Conservation (phyloP, 2,329 filamentous ascomycete genomes). For the Cryphonectria radicalis region DNA sequence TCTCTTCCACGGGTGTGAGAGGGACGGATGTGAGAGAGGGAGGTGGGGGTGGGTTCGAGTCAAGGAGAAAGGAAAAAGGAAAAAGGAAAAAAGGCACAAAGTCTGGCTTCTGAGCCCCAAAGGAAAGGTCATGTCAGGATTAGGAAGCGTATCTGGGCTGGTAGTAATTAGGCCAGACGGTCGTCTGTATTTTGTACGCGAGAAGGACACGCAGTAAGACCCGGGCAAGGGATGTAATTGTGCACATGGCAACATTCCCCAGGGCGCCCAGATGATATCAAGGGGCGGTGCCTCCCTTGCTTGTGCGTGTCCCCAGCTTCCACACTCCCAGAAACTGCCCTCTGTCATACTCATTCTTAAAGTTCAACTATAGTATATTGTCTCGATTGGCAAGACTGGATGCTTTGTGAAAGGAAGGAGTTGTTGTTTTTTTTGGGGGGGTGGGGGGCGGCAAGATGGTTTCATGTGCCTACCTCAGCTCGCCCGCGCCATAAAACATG, state of each 20-base stretch:
- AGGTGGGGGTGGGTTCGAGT: too few species aligned
- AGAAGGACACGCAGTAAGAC: neutral
- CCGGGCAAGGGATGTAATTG: neutral
- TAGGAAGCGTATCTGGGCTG: neutral
- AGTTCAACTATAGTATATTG: neutral
- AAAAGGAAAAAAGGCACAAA: too few species aligned
- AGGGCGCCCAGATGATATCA: neutral
- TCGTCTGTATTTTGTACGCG: neutral
- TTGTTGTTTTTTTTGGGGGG: too few species aligned
- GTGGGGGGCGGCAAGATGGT: neutral
- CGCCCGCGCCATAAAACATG: neutral
- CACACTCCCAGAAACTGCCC: neutral
- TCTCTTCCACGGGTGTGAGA: neutral
- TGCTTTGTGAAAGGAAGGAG: neutral
- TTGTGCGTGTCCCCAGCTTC: neutral
- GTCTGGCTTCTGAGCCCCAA: neutral
- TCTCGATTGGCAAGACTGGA: neutral
- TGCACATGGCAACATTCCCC: neutral
- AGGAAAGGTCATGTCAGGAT: neutral
- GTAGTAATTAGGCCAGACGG: neutral
- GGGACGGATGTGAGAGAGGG: too few species aligned
- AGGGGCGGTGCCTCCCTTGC: neutral
- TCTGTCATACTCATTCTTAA: neutral
- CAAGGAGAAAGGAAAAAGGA: too few species aligned
- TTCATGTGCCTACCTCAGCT: neutral